Percentiles rank a stretch among this genome's conserved stretches.
These are phyloP conservation scores for Centella asiatica DNA, from an alignment of 129 eudicot genomes.

Conservation along the genomic window DNA sequence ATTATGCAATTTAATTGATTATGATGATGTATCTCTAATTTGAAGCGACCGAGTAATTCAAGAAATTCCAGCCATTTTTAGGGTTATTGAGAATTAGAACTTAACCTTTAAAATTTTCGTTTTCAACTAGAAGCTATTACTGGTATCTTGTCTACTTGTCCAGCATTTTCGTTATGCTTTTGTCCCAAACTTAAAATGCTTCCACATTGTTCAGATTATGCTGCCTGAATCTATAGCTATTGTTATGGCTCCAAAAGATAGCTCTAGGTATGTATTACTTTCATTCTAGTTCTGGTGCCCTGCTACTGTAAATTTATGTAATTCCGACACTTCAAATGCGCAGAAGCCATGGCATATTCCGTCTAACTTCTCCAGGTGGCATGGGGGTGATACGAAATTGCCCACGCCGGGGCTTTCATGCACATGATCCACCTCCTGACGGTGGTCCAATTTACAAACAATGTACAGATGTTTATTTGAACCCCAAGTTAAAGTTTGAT, in stretches of 20 bases:
- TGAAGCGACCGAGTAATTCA: no score
- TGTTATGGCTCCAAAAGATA: constrained; percentile 94
- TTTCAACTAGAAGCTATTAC: background rate
- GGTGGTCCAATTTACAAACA: constrained; percentile 91
- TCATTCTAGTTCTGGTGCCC: background rate
- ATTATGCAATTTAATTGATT: no score
- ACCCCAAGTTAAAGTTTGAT: constrained; percentile 66
- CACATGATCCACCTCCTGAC: constrained; percentile 87
- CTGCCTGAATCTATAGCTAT: constrained; percentile 94
- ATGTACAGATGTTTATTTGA: constrained; percentile 90
- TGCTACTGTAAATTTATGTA: background rate
- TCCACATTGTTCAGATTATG: constrained; percentile 60
- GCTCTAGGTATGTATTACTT: constrained; percentile 47
- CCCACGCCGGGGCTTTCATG: constrained; percentile 85
- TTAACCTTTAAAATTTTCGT: background rate
- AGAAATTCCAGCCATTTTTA: no score
- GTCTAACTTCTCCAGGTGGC: constrained; percentile 91
- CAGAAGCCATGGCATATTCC: constrained; percentile 95
- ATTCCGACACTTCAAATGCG: constrained; percentile 10
- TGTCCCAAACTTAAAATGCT: background rate
- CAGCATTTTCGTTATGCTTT: background rate
- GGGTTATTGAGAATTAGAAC: background rate
- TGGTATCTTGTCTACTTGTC: background rate
- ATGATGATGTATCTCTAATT: no score
- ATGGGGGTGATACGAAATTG: constrained; percentile 85